Percentiles rank a stretch among this genome's conserved stretches.
These are phyloP conservation scores for Ganoderma resinaceum DNA, from an alignment of 1,284 basidiomycete genomes.

Conservation along the genomic window DNA sequence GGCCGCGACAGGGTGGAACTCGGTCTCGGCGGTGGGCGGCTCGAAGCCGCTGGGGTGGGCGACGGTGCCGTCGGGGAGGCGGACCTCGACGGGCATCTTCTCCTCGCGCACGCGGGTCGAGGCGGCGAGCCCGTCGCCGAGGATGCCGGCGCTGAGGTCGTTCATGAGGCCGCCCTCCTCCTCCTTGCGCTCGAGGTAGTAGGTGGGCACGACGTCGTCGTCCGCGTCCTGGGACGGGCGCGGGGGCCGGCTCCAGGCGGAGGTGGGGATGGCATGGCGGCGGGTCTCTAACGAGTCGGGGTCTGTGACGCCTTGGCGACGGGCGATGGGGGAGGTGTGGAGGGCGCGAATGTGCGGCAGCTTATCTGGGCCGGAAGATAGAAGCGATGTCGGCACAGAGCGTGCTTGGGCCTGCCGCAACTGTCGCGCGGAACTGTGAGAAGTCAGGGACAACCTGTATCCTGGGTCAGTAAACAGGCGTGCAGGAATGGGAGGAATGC, in stretches of 20 bases:
- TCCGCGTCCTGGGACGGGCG: constrained; percentile 38
- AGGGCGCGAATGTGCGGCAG: constrained; percentile 34
- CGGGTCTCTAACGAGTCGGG: constrained; percentile 21
- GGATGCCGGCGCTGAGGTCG: constrained; percentile 43
- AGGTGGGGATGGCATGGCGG: constrained; percentile 32
- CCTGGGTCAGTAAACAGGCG: not conserved
- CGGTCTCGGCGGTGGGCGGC: constrained; percentile 42
- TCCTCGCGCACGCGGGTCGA: constrained; percentile 39
- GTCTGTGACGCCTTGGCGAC: constrained; percentile 5
- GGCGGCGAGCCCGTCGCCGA: constrained; percentile 43
- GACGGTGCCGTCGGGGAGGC: constrained; percentile 40
- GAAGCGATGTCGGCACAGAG: constrained; percentile 6
- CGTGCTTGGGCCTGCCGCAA: constrained; percentile 4
- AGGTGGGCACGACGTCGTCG: constrained; percentile 42
- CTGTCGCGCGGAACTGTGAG: not conserved
- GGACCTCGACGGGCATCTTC: constrained; percentile 45
- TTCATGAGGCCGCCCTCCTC: constrained; percentile 44
- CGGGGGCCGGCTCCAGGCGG: constrained; percentile 38
- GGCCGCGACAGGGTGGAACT: constrained; percentile 39
- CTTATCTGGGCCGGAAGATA: not conserved
- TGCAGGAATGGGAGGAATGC: not conserved
- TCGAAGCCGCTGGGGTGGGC: constrained; percentile 43
- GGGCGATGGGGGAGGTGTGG: constrained; percentile 37
- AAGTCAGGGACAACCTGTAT: constrained; percentile 15
- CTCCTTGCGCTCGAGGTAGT: constrained; percentile 45